Conservation (phyloP, 2,329 filamentous ascomycete genomes). For the Knufia fluminis region DNA sequence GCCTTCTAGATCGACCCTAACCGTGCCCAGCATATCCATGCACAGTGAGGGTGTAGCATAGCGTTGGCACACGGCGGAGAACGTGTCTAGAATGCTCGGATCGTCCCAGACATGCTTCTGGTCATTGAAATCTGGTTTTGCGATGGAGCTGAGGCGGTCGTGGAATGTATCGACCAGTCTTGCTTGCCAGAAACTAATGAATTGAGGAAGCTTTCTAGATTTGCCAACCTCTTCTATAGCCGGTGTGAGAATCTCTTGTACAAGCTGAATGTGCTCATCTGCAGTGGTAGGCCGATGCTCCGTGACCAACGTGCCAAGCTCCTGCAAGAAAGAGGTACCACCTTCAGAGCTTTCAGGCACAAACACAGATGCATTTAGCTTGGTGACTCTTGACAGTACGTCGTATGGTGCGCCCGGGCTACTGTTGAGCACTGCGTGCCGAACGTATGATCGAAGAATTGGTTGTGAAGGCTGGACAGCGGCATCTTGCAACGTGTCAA, state of each 20-base stretch:
- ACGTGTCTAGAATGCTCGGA: conserved; percentile 31
- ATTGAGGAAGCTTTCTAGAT: conserved; percentile 33
- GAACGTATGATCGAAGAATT: not conserved
- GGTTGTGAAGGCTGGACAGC: not conserved
- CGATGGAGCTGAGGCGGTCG: conserved; percentile 17
- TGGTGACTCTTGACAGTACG: not conserved
- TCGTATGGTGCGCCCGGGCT: not conserved
- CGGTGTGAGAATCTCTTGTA: conserved; percentile 2
- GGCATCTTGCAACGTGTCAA: not conserved
- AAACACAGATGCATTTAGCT: conserved; percentile 3
- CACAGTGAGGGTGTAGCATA: not conserved
- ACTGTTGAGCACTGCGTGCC: not conserved
- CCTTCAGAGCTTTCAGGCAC: not conserved
- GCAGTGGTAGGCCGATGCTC: not conserved
- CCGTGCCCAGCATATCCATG: conserved; percentile 11
- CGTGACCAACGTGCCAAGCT: not conserved
- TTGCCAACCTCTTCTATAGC: conserved; percentile 9
- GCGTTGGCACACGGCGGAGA: not conserved
- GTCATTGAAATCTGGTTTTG: conserved; percentile 21
- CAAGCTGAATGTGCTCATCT: not conserved
- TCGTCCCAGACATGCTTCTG: conserved; percentile 37
- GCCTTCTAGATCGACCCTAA: conserved; percentile 12
- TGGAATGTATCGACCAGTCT: conserved; percentile 31
- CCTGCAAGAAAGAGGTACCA: not conserved
- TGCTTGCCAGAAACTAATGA: conserved; percentile 33